Base-by-base conservation (phyloP, 148 eudicot species). In the Polygonum maritimum region DNA sequence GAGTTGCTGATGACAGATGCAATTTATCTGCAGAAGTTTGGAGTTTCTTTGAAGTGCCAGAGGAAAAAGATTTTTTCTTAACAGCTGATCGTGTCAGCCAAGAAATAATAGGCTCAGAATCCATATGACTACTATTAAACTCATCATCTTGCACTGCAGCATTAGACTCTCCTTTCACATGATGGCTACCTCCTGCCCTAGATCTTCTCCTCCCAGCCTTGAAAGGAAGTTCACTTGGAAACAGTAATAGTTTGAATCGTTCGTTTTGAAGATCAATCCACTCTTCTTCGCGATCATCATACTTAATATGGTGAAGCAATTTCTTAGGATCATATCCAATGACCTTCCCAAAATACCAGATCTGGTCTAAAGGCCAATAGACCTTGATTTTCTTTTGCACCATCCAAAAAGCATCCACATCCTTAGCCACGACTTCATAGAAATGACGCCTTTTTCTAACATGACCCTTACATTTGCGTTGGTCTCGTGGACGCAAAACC, bases 321-420 rank as follows among this genome's bases (percentile, higher is more conserved):
- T 78, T 86, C 74, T 84, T 87, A 4, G 89, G 82, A 75, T 90
- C 84, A 79, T 88, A 96, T 74, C 81, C 93, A 86, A 54, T 84
- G 45, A 96, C 93, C 79, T 86, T 84, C 54, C 99, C 99, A 82
- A 82, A 55, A 79, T 92, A 93, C 99, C 99, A 96, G 45, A 89
- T 85, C 82, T 92, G 85, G 82, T 96, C 99, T 84, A 91, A 81
- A 9, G 99, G 99, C 99, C 99, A 91, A 79, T 87, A 89, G 2
- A 96, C 83, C 84, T 88, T 92, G 69, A 91, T 92, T 79, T 90
- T 92, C 76, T 85, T 84, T 75, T 92, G 85, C 81, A 96, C 77
- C 51, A 87, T 78, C 99, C 98, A 96, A 77, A 76, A 67, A 33
- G 89, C 83, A 78, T 92, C 97, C 75, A 88, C 39, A 47, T 89